Conservation (phyloP, 352 stramenopile species). For the Pythium brassicae region DNA sequence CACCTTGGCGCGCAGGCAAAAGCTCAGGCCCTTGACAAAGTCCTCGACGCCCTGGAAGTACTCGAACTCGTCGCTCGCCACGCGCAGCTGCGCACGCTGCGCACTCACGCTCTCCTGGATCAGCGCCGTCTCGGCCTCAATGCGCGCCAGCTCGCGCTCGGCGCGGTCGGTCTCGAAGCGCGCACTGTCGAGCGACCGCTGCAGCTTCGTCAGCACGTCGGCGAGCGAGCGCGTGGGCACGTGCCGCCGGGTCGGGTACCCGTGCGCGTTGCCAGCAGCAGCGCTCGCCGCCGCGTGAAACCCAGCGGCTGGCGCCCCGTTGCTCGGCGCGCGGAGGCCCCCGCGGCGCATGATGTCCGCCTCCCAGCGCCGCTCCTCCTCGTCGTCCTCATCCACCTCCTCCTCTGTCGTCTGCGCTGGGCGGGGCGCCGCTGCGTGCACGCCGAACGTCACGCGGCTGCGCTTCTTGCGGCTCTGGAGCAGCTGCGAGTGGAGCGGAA, state of each 20-base stretch:
- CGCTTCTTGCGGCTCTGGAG: conserved; percentile 38
- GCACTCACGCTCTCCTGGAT: conserved; percentile 35
- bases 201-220: conserved; percentile 46
- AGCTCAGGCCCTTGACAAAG: conserved; percentile 69
- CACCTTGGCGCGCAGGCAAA: conserved; percentile 68
- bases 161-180: conserved; percentile 42
- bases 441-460: conserved; percentile 63
- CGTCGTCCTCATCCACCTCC: conserved; percentile 26
- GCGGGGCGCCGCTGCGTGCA: conserved; percentile 18
- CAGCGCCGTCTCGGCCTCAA: conserved; percentile 43
- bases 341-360: conserved; percentile 76
- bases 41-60: conserved; percentile 77
- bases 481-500: conserved; percentile 44
- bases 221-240: conserved; percentile 40
- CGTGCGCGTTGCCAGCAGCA: not conserved
- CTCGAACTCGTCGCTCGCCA: conserved; percentile 66
- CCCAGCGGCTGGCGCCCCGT: no score
- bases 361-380: conserved; percentile 57
- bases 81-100: conserved; percentile 45
- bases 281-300: no score
- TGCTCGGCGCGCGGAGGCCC: conserved; percentile 27
- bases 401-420: conserved; percentile 41
- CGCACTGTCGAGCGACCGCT: conserved; percentile 41
- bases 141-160: conserved; percentile 40
- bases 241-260: conserved; percentile 50